These are phyloP conservation scores for Hypsizygus ulmarius DNA, from an alignment of 1,284 basidiomycete species.

Conservation along the genomic window DNA sequence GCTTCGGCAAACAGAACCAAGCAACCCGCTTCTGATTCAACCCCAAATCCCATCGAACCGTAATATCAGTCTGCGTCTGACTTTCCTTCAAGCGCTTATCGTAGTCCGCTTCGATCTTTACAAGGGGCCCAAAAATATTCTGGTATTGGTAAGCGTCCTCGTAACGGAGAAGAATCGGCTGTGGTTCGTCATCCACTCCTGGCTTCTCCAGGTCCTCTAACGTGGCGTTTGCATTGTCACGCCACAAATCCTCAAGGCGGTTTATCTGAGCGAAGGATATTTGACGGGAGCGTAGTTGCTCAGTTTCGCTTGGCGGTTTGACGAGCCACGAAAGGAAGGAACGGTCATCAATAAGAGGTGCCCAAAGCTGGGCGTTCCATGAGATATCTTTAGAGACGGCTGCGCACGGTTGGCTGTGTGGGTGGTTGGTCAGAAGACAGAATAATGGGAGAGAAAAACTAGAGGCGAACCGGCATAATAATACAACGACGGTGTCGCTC, in stretches of 20 bases:
- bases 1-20: slow-evolving; percentile 94
- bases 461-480: slow-evolving; percentile 85
- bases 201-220: slow-evolving; percentile 97
- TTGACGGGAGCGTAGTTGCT: slow-evolving; percentile 92
- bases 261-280: slow-evolving; percentile 98
- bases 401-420: slow-evolving; percentile 89
- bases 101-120: slow-evolving; percentile 99
- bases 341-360: slow-evolving; percentile 96
- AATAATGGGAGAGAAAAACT: slow-evolving; percentile 2
- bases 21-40: slow-evolving; percentile 97
- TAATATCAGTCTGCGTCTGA: slow-evolving; percentile 96
- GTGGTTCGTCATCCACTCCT: slow-evolving; percentile 95
- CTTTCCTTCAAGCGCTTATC: slow-evolving; percentile 97
- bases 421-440: slow-evolving; percentile 13
- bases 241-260: slow-evolving; percentile 96
- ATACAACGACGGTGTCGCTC: slow-evolving; percentile 96
- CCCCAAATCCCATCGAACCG: slow-evolving; percentile 96
- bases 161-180: slow-evolving; percentile 86
- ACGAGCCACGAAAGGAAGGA: slow-evolving; percentile 99
- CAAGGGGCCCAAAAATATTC: slow-evolving; percentile 97
- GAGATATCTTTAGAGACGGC: slow-evolving; percentile 97
- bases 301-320: slow-evolving; percentile 93
- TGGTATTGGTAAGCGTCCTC: slow-evolving; percentile 99
- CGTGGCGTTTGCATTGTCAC: slow-evolving; percentile 92
- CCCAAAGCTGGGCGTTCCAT: slow-evolving; percentile 98